A percentile compares a stretch with the other conserved stretches of the same genome.
Evolutionary conservation across 2,329 filamentous ascomycete genomes (phyloP).

Genomic region (Ceratocystis harringtonii): DNA sequence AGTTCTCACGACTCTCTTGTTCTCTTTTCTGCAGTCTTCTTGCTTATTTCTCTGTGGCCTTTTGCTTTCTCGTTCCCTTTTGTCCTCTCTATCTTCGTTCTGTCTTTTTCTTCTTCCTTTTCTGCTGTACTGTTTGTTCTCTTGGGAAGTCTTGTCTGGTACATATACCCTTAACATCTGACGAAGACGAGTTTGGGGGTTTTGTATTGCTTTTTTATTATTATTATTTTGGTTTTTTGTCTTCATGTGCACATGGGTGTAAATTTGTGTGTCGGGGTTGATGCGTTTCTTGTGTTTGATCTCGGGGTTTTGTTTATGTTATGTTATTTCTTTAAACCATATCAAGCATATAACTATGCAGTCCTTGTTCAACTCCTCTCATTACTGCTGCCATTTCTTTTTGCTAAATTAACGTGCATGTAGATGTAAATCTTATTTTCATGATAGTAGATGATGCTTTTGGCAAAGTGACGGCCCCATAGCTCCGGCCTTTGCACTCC

Average conservation of each 20-base stretch:
- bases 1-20: slow-evolving; percentile 14
- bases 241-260: neutral
- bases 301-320: neutral
- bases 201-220: neutral
- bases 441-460: neutral
- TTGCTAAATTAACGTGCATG: neutral
- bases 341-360: neutral
- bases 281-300: neutral
- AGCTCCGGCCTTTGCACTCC: neutral
- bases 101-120: neutral
- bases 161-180: slow-evolving; percentile 3
- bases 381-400: neutral
- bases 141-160: slow-evolving; percentile 3
- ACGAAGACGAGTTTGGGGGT: neutral
- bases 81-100: neutral
- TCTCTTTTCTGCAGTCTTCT: slow-evolving; percentile 1
- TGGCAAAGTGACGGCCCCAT: neutral
- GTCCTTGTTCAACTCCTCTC: neutral
- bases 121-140: slow-evolving; percentile 5
- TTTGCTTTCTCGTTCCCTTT: neutral
- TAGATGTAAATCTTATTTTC: neutral
- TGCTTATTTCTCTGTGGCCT: neutral
- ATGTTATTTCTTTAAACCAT: neutral
- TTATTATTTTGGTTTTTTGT: neutral
- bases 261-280: neutral